These are phyloP conservation scores for Penicillium verhagenii DNA, from an alignment of 495 filamentous ascomycete genomes.

Conservation along the genomic window DNA sequence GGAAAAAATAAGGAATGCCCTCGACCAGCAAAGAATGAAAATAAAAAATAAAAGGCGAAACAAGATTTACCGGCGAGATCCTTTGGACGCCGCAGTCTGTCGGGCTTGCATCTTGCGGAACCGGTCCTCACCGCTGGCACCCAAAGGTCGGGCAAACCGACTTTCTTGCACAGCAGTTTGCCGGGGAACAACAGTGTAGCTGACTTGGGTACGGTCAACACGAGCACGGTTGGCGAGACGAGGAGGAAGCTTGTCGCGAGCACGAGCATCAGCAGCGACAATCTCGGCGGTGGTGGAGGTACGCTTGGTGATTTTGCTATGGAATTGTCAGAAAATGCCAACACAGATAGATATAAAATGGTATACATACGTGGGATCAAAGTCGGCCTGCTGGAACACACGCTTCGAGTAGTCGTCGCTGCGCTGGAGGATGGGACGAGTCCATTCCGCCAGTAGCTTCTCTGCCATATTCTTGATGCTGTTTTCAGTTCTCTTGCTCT, in stretches of 20 bases:
- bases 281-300: conserved; percentile 48
- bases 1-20: conserved; percentile 2
- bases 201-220: conserved; percentile 65
- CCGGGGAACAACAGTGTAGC: conserved; percentile 78
- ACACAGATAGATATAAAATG: neutral
- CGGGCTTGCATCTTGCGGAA: conserved; percentile 80
- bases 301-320: conserved; percentile 47
- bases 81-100: conserved; percentile 45
- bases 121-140: conserved; percentile 71
- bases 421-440: conserved; percentile 88
- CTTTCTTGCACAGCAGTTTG: conserved; percentile 52
- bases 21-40: neutral
- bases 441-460: conserved; percentile 89
- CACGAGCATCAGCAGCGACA: conserved; percentile 63
- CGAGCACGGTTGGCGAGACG: conserved; percentile 69
- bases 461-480: conserved; percentile 92
- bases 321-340: conserved; percentile 14
- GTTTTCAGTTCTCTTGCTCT: conserved; percentile 80
- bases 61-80: conserved; percentile 6
- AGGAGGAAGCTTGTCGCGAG: conserved; percentile 67
- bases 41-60: neutral
- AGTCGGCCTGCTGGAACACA: conserved; percentile 53
- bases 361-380: conserved; percentile 53
- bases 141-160: conserved; percentile 61
- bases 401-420: conserved; percentile 90